Percentiles rank a stretch among this genome's conserved stretches.
Conservation (phyloP, 2,329 filamentous ascomycete genomes). For the Tolypocladium endophyticum region DNA sequence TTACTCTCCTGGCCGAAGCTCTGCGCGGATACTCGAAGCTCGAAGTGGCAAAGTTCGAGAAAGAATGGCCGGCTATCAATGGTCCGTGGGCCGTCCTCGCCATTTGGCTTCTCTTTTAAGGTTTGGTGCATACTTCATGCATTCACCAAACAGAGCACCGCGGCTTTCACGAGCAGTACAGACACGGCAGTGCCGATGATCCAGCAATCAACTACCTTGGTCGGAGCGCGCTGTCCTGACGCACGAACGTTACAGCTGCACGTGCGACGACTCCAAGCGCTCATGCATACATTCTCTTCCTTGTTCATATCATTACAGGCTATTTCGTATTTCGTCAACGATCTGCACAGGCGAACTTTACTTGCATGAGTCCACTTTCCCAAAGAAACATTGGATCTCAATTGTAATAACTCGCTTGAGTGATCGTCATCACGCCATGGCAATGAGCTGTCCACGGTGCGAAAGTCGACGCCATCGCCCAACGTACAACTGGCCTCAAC, state of each 20-base stretch:
- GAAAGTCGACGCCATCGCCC: neutral
- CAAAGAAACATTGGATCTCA: neutral
- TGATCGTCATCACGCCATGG: neutral
- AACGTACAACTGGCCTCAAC: neutral
- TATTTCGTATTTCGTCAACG: neutral
- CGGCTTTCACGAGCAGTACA: too few relatives aligned
- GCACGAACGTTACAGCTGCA: neutral
- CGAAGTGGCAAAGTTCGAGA: neutral
- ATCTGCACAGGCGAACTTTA: neutral
- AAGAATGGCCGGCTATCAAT: neutral
- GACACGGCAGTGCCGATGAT: too few relatives aligned
- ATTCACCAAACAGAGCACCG: neutral
- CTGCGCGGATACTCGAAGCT: neutral
- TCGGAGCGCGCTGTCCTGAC: neutral
- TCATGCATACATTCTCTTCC: too few relatives aligned
- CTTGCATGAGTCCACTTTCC: neutral
- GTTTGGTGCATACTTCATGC: neutral
- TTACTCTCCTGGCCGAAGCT: neutral
- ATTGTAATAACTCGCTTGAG: neutral
- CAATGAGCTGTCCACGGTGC: neutral
- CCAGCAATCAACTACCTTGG: neutral
- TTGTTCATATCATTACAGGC: neutral
- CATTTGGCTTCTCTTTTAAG: neutral
- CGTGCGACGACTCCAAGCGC: neutral
- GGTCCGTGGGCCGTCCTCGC: neutral